Evolutionary conservation across 352 stramenopile genomes (phyloP).

Genomic region (Globisporangium okanoganense): DNA sequence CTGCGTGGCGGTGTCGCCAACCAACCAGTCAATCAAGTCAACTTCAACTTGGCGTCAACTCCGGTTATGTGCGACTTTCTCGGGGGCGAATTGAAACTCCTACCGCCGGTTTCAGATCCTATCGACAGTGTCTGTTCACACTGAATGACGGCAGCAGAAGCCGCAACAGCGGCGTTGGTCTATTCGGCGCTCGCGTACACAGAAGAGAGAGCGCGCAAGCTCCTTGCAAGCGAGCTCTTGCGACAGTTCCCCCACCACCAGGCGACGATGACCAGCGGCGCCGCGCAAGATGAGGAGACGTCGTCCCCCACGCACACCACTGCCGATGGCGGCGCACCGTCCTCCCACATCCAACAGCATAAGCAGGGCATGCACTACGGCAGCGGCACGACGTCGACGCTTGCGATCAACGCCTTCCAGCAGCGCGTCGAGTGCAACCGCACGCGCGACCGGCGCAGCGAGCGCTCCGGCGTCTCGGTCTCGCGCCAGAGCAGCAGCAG

Average conservation of each 20-base stretch:
- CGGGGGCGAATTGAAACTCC: not conserved
- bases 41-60: not conserved
- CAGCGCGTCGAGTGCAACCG: conserved; percentile 12
- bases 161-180: not conserved
- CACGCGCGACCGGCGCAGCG: conserved; percentile 5
- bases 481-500: conserved; percentile 4
- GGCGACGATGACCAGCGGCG: not conserved
- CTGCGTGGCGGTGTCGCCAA: not conserved
- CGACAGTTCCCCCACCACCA: not conserved
- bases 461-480: conserved; percentile 1
- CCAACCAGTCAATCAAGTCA: not conserved
- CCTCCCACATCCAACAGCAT: not conserved
- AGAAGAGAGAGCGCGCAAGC: not conserved
- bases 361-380: conserved; percentile 30
- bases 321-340: no score
- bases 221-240: not conserved
- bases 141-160: not conserved
- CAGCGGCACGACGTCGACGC: conserved; percentile 10
- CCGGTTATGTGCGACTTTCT: not conserved
- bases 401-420: conserved; percentile 18
- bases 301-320: not conserved
- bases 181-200: not conserved
- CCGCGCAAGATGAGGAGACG: not conserved
- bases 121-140: not conserved
- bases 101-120: not conserved